Evolutionary conservation across 257 asterid species (phyloP).

Genomic region (Phtheirospermum japonicum): DNA sequence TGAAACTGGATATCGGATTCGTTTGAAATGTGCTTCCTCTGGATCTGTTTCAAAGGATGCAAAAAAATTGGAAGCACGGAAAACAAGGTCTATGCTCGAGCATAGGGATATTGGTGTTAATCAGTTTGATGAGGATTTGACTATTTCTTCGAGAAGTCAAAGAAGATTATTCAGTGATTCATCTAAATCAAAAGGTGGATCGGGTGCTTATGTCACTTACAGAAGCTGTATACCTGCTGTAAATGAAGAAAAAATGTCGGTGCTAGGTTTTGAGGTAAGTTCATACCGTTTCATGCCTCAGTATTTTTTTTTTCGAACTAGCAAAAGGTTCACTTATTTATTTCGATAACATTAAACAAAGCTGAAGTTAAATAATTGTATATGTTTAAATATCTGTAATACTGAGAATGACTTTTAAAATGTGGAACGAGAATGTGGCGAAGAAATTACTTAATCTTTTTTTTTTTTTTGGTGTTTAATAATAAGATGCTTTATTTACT

Average conservation of each 20-base stretch:
- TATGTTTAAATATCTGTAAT: neutral
- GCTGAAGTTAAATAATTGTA: constrained; percentile 2
- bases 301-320: neutral
- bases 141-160: constrained; percentile 33
- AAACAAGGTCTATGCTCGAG: constrained; percentile 64
- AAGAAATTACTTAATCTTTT: neutral
- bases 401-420: neutral
- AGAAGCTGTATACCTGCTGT: constrained; percentile 95
- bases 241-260: constrained; percentile 79
- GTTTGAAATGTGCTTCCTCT: constrained; percentile 66
- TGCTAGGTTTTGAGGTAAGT: constrained; percentile 86
- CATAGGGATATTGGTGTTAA: constrained; percentile 29
- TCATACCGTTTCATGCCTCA: constrained; percentile 12
- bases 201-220: constrained; percentile 56
- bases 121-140: constrained; percentile 31
- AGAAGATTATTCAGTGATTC: constrained; percentile 56
- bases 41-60: constrained; percentile 43
- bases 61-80: constrained; percentile 35
- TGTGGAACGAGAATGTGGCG: neutral
- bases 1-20: constrained; percentile 95
- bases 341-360: neutral
- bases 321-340: neutral
- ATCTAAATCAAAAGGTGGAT: constrained; percentile 42
- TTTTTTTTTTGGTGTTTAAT: neutral
- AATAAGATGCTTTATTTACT: constrained; percentile 7